Evolutionary conservation across 1,284 basidiomycete species (phyloP), one percentile per base, ranked within the genome.

Genomic region (Ustilago shanxiensis): DNA sequence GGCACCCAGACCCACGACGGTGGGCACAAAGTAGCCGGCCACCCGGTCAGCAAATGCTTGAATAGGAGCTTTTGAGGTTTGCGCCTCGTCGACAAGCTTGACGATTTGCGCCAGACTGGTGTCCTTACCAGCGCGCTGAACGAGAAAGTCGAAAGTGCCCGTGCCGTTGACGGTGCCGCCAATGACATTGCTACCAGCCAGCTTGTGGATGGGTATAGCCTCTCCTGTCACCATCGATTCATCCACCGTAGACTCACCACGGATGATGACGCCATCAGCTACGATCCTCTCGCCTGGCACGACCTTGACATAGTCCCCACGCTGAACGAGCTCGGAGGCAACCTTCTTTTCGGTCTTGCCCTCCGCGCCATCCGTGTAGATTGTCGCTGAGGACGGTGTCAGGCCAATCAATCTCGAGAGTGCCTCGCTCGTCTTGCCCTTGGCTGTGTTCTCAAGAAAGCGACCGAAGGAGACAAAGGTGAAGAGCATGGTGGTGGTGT

Each of bases 141-240:
- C 95, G 35, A 91, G 87, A 91, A 99, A 95, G 85, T 99, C 95
- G 86, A 99, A 93, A 0, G 95, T 94, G 13, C 97, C 97, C 4
- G 95, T 89, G 0, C 95, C 94, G 82, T 99, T 99, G 85, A 99
- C 92, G 0, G 97, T 99, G 2, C 97, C 97, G 14, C 96, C 97
- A 72, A 98, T 97, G 61, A 98, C 95, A 49, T 87, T 85, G 80
- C 95, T 93, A 8, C 93, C 95, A 2, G 89, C 85, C 65, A 91
- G 90, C 87, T 99, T 99, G 68, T 92, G 87, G 1, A 95, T 91
- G 1, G 95, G 94, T 3, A 96, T 87, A n/a, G 95, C 92, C 87
- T 99, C 97, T 56, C 97, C 97, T 0, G 97, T 99, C 75, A 99
- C 92, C 72, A 97, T 96, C 79, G 94, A 95, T 87, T 99, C 97